Percentiles rank a stretch among this genome's conserved stretches.
phyloP scores from a whole-genome alignment of 345 rosid genomes.

The Eucalyptus tenuipes region DNA sequence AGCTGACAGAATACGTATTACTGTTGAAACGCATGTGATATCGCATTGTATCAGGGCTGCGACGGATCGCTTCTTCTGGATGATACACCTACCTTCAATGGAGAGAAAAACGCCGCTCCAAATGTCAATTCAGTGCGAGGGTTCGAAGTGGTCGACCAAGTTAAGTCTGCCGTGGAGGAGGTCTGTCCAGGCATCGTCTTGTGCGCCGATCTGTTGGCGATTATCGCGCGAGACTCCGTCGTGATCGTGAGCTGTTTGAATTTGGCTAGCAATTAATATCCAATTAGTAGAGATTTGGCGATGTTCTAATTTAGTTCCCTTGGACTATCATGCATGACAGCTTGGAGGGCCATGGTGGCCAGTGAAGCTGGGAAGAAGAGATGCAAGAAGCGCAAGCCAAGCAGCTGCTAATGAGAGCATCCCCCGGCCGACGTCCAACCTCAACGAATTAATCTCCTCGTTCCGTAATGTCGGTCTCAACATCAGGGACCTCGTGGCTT shows the following conservation, averaged over 20 bases:
- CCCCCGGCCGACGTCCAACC: constrained; percentile 49
- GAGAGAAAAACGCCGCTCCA: constrained; percentile 42
- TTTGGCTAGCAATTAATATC: background rate
- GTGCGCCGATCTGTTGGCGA: constrained; percentile 39
- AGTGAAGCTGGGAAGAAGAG: constrained; percentile 91
- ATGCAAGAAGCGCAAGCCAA: constrained; percentile 63
- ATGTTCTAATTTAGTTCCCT: background rate
- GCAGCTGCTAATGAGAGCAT: constrained; percentile 64
- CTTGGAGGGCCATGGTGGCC: constrained; percentile 78
- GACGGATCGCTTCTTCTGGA: constrained; percentile 41
- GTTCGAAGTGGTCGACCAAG: constrained; percentile 22
- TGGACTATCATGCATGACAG: constrained; percentile 5
- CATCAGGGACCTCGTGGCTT: constrained; percentile 61
- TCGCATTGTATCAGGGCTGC: constrained; percentile 21
- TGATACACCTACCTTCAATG: constrained; percentile 24
- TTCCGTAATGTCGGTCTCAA: constrained; percentile 59
- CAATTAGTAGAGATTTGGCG: background rate
- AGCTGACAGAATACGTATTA: background rate
- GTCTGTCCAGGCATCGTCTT: constrained; percentile 36
- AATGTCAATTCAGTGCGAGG: constrained; percentile 30
- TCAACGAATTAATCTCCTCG: constrained; percentile 39
- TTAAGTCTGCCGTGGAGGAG: constrained; percentile 27
- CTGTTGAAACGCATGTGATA: background rate
- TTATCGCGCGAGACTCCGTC: constrained; percentile 40
- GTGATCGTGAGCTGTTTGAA: background rate